phyloP scores from a whole-genome alignment of 148 eudicot genomes.

The Vaccinium vitisidaea region DNA sequence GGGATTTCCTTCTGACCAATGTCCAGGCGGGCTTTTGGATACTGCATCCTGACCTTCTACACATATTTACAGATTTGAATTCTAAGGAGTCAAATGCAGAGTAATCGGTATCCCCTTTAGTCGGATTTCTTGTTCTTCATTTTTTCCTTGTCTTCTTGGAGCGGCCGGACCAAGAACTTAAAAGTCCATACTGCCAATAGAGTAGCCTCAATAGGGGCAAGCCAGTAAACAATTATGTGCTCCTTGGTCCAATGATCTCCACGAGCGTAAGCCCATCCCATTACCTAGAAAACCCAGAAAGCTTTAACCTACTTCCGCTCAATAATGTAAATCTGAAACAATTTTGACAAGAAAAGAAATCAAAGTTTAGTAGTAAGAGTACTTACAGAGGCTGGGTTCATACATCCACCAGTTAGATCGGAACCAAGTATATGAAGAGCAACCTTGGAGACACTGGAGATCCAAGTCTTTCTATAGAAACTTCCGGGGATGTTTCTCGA shows the following conservation, averaged over 20 bases:
- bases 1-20: background rate
- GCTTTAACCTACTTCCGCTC: background rate
- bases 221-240: conserved; percentile 93
- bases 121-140: conserved; percentile 41
- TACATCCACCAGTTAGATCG: conserved; percentile 89
- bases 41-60: background rate
- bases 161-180: conserved; percentile 37
- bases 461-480: conserved; percentile 88
- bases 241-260: conserved; percentile 79
- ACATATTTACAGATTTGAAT: background rate
- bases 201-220: conserved; percentile 79
- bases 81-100: background rate
- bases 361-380: background rate
- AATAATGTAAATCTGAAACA: background rate
- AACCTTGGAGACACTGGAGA: conserved; percentile 73
- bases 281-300: conserved; percentile 44
- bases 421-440: conserved; percentile 77
- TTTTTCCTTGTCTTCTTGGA: conserved; percentile 33
- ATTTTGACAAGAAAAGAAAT: background rate
- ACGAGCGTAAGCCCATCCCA: conserved; percentile 93
- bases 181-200: conserved; percentile 68
- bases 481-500: conserved; percentile 63
- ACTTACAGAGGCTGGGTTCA: conserved; percentile 93
- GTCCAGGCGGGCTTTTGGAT: background rate
- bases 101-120: conserved; percentile 3